Evolutionary conservation across 2,329 filamentous ascomycete genomes (phyloP).

Genomic region (Trichophyton schoenleinii): DNA sequence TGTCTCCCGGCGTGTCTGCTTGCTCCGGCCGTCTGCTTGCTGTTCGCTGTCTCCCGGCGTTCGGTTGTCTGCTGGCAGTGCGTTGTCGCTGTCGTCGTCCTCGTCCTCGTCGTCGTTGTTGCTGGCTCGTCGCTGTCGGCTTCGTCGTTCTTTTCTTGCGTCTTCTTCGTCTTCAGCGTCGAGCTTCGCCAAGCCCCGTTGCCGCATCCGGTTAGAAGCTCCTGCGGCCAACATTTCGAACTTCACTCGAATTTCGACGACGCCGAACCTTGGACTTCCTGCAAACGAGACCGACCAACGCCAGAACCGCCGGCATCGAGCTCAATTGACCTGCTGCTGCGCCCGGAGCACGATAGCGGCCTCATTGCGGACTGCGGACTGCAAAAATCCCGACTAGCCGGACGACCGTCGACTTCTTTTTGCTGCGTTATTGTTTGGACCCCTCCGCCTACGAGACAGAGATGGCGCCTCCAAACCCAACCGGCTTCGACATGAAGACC

Average conservation of each 20-base stretch:
- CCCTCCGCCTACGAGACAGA: constrained; percentile 16
- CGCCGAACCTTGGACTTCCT: not conserved
- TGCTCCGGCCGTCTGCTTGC: not conserved
- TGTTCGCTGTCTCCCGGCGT: not conserved
- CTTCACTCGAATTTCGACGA: not conserved
- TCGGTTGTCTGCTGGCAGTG: not conserved
- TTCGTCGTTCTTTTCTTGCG: not conserved
- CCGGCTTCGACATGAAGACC: constrained; percentile 80
- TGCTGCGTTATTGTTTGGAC: not conserved
- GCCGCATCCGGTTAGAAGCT: not conserved
- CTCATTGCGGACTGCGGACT: not conserved
- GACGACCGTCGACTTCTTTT: not conserved
- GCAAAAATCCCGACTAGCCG: not conserved
- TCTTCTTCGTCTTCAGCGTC: not conserved
- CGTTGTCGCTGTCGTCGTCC: not conserved
- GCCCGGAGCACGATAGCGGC: not conserved
- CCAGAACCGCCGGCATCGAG: not conserved
- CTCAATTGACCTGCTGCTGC: constrained; percentile 1
- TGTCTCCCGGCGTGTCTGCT: not conserved
- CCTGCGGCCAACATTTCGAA: not conserved
- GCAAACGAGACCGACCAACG: not conserved
- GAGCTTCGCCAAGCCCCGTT: not conserved
- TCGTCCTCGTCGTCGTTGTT: not conserved
- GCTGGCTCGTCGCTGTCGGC: not conserved
- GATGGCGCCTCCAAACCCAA: constrained; percentile 56